Conservation (phyloP, 306 rosid genomes). For the Lathyrus tuberosus region DNA sequence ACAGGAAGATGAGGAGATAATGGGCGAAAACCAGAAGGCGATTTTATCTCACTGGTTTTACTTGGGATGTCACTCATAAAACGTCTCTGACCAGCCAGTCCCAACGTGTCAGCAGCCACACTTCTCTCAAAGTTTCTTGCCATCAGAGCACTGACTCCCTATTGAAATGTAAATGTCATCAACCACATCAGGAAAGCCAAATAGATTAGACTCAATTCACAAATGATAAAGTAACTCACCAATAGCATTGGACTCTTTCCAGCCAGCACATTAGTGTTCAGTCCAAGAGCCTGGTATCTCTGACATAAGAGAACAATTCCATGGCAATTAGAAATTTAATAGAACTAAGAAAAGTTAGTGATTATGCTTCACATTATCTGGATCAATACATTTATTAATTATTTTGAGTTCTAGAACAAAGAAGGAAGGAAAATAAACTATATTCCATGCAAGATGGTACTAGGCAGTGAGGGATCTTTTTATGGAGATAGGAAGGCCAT, state of each 20-base stretch:
- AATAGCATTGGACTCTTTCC: slow-evolving; percentile 87
- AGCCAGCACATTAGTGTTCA: slow-evolving; percentile 64
- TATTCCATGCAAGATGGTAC: slow-evolving; percentile 32
- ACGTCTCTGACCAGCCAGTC: slow-evolving; percentile 72
- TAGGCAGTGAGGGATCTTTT: not conserved
- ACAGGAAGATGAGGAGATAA: slow-evolving; percentile 61
- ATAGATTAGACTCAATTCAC: slow-evolving; percentile 25
- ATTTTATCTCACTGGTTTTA: slow-evolving; percentile 59
- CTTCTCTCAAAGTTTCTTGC: slow-evolving; percentile 75
- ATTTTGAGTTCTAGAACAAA: slow-evolving; percentile 2
- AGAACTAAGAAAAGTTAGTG: not conserved
- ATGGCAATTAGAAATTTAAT: slow-evolving; percentile 26
- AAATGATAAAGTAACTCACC: slow-evolving; percentile 54
- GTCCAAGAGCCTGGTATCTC: slow-evolving; percentile 69
- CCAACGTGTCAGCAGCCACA: slow-evolving; percentile 68
- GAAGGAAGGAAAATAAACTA: not conserved
- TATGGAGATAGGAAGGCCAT: too few species aligned
- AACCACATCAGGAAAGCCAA: slow-evolving; percentile 2
- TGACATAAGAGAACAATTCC: slow-evolving; percentile 46
- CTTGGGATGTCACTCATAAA: slow-evolving; percentile 64
- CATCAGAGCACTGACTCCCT: slow-evolving; percentile 84
- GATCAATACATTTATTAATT: not conserved
- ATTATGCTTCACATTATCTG: slow-evolving; percentile 21
- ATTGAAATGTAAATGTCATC: slow-evolving; percentile 33
- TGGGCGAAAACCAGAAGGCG: slow-evolving; percentile 46